Evolutionary conservation across 2,329 filamentous ascomycete species (phyloP).

Genomic region (Zymoseptoria brevis): DNA sequence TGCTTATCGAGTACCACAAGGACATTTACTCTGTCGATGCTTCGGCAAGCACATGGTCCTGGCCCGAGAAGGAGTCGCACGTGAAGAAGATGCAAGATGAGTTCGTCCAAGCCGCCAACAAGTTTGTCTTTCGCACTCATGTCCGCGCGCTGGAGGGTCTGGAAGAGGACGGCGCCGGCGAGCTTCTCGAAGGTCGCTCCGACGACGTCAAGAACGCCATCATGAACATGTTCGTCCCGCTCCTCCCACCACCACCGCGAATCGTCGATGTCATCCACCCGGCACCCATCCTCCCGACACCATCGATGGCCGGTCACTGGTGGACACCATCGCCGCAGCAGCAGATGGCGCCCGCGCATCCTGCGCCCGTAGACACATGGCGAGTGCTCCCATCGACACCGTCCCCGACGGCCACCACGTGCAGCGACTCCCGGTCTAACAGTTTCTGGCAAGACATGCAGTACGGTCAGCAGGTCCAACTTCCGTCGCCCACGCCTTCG

Average conservation of each 20-base stretch:
- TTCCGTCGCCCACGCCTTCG: constrained; percentile 71
- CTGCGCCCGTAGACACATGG: constrained; percentile 76
- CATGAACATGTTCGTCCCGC: constrained; percentile 72
- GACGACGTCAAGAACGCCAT: constrained; percentile 89
- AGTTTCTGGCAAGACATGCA: constrained; percentile 73
- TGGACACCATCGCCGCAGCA: constrained; percentile 63
- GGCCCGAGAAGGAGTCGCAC: constrained; percentile 93
- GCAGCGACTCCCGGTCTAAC: constrained; percentile 60
- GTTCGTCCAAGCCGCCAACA: constrained; percentile 93
- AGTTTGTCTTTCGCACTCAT: constrained; percentile 86
- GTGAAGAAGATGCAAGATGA: constrained; percentile 96
- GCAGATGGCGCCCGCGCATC: constrained; percentile 52
- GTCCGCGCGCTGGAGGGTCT: constrained; percentile 86
- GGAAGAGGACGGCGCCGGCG: constrained; percentile 91
- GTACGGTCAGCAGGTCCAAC: constrained; percentile 62
- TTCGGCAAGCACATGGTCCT: constrained; percentile 81
- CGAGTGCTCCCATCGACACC: constrained; percentile 84
- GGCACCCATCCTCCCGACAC: constrained; percentile 75
- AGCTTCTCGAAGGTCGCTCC: constrained; percentile 82
- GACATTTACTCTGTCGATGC: constrained; percentile 88
- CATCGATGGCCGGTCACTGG: constrained; percentile 58
- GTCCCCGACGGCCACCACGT: constrained; percentile 59
- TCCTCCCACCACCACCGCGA: constrained; percentile 78
- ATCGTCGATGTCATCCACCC: constrained; percentile 85
- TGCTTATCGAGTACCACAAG: constrained; percentile 91